Evolutionary conservation across 1,139 yeast genomes (phyloP).

Genomic region (Nadsonia starkeyi-henricii): DNA sequence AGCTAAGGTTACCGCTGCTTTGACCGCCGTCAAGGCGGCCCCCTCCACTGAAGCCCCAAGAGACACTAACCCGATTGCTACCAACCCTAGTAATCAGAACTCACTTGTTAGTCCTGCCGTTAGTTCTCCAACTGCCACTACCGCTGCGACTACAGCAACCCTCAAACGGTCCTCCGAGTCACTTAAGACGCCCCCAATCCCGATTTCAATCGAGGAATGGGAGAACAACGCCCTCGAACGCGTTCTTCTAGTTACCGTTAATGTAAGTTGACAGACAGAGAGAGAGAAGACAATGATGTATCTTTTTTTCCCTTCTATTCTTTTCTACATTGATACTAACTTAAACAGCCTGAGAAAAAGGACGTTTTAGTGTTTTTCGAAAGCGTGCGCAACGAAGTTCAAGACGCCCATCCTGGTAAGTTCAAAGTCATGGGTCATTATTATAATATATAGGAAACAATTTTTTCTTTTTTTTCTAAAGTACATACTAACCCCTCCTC

Average conservation of each 20-base stretch:
- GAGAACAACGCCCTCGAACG: background rate
- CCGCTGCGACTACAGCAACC: too few relatives aligned
- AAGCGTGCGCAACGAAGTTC: background rate
- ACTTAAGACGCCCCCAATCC: background rate
- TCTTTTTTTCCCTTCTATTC: too few relatives aligned
- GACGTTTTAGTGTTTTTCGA: background rate
- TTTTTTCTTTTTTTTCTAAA: constrained; percentile 2
- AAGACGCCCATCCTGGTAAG: background rate
- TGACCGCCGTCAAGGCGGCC: too few relatives aligned
- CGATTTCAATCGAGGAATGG: background rate
- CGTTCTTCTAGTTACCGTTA: background rate
- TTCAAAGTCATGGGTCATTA: background rate
- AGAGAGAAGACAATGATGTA: too few relatives aligned
- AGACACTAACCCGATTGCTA: too few relatives aligned
- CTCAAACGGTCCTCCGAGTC: background rate
- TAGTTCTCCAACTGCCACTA: too few relatives aligned
- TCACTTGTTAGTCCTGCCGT: too few relatives aligned
- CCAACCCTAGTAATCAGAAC: too few relatives aligned
- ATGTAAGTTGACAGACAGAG: too few relatives aligned
- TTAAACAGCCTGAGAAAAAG: background rate
- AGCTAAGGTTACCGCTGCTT: too few relatives aligned
- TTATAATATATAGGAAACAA: constrained; percentile 1
- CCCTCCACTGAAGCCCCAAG: too few relatives aligned
- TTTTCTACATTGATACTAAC: too few relatives aligned
- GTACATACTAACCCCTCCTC: background rate